Conservation (phyloP, 805 yeast species). For the Saturnispora mendoncae region DNA sequence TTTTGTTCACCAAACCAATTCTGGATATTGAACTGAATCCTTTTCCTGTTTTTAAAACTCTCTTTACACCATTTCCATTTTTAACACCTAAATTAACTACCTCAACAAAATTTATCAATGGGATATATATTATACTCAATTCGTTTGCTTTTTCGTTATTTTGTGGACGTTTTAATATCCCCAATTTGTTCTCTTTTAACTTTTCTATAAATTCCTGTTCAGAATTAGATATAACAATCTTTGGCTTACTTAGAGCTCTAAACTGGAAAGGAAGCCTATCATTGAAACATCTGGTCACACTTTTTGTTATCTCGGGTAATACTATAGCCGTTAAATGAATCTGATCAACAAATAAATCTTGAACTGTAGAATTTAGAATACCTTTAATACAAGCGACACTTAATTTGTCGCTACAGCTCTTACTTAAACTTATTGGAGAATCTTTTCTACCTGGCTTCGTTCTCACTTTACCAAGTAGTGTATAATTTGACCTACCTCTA, state of each 20-base stretch:
- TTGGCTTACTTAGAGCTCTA: not conserved
- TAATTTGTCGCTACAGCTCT: slow-evolving; percentile 85
- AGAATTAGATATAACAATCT: slow-evolving; percentile 6
- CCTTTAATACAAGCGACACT: slow-evolving; percentile 54
- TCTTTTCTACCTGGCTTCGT: slow-evolving; percentile 92
- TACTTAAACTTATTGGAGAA: slow-evolving; percentile 61
- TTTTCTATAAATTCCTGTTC: slow-evolving; percentile 6
- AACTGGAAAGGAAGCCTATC: slow-evolving; percentile 14
- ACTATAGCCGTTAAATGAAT: slow-evolving; percentile 40
- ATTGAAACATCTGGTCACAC: slow-evolving; percentile 37
- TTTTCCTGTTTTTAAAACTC: slow-evolving; percentile 34
- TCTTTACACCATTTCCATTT: slow-evolving; percentile 46
- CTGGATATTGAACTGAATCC: slow-evolving; percentile 13
- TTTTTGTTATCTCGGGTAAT: slow-evolving; percentile 29
- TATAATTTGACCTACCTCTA: slow-evolving; percentile 60
- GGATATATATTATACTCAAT: slow-evolving; percentile 25
- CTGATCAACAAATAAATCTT: slow-evolving; percentile 22
- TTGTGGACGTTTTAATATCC: slow-evolving; percentile 3
- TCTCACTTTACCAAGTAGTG: slow-evolving; percentile 55
- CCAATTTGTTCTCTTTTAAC: slow-evolving; percentile 1
- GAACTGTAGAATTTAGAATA: slow-evolving; percentile 38
- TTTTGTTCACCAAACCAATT: slow-evolving; percentile 9
- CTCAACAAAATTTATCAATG: slow-evolving; percentile 21
- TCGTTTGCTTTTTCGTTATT: slow-evolving; percentile 18
- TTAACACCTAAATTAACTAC: slow-evolving; percentile 50